phyloP scores from a whole-genome alignment of 140 eudicot species.

The Senecio squalidus region DNA sequence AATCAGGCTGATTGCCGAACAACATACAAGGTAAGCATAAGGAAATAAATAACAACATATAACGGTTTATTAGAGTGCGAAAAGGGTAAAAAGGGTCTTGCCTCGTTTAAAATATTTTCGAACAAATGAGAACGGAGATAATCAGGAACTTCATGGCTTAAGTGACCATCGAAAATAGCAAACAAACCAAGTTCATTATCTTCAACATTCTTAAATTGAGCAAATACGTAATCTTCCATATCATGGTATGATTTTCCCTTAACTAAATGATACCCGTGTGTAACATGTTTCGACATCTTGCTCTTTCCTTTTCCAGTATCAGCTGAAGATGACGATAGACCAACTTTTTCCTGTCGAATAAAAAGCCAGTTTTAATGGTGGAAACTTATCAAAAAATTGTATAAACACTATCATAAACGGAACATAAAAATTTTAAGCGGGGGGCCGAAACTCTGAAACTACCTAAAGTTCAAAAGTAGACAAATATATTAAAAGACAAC shows the following conservation, averaged over 20 bases:
- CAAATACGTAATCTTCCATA: constrained; percentile 90
- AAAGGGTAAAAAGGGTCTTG: constrained; percentile 3
- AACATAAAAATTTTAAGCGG: too few species aligned
- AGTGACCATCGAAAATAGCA: constrained; percentile 88
- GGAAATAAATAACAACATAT: background rate
- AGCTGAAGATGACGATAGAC: constrained; percentile 44
- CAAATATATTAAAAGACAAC: too few species aligned
- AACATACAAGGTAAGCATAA: background rate
- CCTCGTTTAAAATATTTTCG: constrained; percentile 81
- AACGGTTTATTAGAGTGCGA: background rate
- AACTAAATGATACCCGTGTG: constrained; percentile 79
- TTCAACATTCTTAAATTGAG: constrained; percentile 53
- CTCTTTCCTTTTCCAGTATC: constrained; percentile 67
- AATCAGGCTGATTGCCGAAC: constrained; percentile 55
- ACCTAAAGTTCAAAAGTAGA: too few species aligned
- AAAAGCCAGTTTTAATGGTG: background rate
- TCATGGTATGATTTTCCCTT: constrained; percentile 89
- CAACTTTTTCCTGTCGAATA: constrained; percentile 62
- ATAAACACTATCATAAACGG: too few species aligned
- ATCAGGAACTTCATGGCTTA: constrained; percentile 85
- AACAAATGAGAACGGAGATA: constrained; percentile 70
- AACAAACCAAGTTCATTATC: constrained; percentile 75
- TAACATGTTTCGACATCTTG: constrained; percentile 55
- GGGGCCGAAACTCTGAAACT: too few species aligned
- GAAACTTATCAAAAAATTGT: background rate